These are phyloP conservation scores for Ligustrum vulgare DNA, from an alignment of 257 asterid genomes.

Conservation along the genomic window DNA sequence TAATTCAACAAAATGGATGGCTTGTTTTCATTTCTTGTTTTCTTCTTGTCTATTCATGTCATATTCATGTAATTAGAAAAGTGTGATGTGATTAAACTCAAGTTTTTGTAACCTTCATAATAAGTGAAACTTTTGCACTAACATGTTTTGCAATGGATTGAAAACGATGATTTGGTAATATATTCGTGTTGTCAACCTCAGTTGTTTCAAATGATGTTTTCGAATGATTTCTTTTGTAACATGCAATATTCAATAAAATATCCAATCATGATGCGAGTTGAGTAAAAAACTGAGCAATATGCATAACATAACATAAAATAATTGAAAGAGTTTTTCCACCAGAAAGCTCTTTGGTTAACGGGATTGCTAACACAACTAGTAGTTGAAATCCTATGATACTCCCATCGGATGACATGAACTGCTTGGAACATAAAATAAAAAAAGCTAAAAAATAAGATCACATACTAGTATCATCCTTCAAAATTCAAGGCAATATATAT, in stretches of 20 bases:
- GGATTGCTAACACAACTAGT: too few relatives aligned
- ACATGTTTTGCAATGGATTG: background rate
- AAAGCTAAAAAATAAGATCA: too few relatives aligned
- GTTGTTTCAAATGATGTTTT: background rate
- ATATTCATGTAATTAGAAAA: background rate
- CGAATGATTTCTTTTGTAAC: background rate
- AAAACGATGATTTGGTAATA: background rate
- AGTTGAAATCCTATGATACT: too few relatives aligned
- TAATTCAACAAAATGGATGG: background rate
- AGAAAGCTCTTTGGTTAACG: too few relatives aligned
- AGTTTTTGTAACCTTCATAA: background rate
- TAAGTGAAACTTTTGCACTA: background rate
- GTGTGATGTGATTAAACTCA: background rate
- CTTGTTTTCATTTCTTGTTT: background rate
- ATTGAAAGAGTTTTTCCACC: too few relatives aligned
- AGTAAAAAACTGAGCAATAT: too few relatives aligned
- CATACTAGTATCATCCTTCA: too few relatives aligned
- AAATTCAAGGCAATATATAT: too few relatives aligned
- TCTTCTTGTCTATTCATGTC: background rate
- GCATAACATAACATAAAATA: too few relatives aligned
- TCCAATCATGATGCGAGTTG: too few relatives aligned
- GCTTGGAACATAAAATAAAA: too few relatives aligned
- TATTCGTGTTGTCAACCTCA: background rate
- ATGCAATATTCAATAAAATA: background rate
- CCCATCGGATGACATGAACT: too few relatives aligned